Percentiles rank a stretch among this genome's conserved stretches.
Evolutionary conservation across 805 yeast species (phyloP).

Genomic region (Ogataea corticis): DNA sequence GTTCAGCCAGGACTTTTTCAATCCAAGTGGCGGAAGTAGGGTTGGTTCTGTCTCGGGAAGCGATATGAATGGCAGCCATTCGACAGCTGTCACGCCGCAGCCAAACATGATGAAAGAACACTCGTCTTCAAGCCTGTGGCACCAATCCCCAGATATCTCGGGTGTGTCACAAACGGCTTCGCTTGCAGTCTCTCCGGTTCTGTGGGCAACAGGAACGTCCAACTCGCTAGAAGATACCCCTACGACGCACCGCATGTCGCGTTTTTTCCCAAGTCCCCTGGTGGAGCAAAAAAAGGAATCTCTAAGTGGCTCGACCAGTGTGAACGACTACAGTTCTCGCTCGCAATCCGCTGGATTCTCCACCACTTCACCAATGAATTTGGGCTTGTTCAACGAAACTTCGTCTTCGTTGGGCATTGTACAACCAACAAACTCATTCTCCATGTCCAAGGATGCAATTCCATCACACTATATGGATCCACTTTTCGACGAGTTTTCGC

Average conservation of each 20-base stretch:
- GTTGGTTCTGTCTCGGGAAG: background rate
- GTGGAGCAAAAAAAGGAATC: conserved; percentile 24
- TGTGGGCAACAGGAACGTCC: conserved; percentile 26
- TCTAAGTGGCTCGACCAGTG: background rate
- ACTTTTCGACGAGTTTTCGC: conserved; percentile 22
- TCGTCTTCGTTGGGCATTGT: conserved; percentile 4
- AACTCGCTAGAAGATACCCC: conserved; percentile 26
- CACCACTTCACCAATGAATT: conserved; percentile 22
- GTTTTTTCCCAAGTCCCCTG: conserved; percentile 38
- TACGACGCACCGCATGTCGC: conserved; percentile 28
- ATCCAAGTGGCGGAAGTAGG: background rate
- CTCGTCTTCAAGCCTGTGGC: background rate
- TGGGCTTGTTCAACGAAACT: conserved; percentile 16
- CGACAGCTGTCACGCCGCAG: background rate
- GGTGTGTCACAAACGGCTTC: conserved; percentile 5
- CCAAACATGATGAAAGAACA: background rate
- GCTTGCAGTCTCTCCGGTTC: conserved; percentile 24
- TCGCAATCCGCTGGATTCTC: conserved; percentile 25
- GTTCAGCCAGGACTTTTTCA: background rate
- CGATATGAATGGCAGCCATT: background rate
- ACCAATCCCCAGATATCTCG: background rate
- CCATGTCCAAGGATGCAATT: background rate
- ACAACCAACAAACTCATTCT: background rate
- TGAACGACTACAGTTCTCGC: conserved; percentile 14
- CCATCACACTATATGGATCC: conserved; percentile 14